These are phyloP conservation scores for Phyllosticta citribraziliensis DNA, from an alignment of 2,329 filamentous ascomycete species.

Conservation along the genomic window DNA sequence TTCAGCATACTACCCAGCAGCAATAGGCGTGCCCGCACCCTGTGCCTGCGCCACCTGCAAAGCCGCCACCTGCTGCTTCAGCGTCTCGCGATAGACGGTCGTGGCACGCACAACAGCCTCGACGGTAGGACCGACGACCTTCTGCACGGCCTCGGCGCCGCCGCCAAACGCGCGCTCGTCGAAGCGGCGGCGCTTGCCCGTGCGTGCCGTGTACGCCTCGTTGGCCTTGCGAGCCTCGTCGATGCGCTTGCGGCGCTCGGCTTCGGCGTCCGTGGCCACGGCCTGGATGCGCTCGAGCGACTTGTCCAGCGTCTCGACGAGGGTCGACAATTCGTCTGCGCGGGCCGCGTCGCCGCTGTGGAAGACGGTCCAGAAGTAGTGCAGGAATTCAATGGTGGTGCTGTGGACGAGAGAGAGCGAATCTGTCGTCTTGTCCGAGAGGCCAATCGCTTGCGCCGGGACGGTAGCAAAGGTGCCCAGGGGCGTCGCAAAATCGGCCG, in stretches of 20 bases:
- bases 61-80: slow-evolving; percentile 47
- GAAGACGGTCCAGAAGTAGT: slow-evolving; percentile 93
- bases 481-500: slow-evolving; percentile 29
- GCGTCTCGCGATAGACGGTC: slow-evolving; percentile 59
- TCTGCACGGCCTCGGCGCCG: slow-evolving; percentile 64
- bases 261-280: slow-evolving; percentile 71
- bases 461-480: slow-evolving; percentile 18
- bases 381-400: slow-evolving; percentile 90
- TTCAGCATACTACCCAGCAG: not conserved
- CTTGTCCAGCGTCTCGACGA: slow-evolving; percentile 71
- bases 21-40: not conserved
- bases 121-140: slow-evolving; percentile 65
- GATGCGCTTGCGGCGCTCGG: slow-evolving; percentile 58
- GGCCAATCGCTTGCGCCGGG: slow-evolving; percentile 19
- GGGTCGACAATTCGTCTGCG: slow-evolving; percentile 67
- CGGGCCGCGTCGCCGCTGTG: slow-evolving; percentile 77
- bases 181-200: slow-evolving; percentile 62
- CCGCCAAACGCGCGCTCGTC: slow-evolving; percentile 44
- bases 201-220: slow-evolving; percentile 58
- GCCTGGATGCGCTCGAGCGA: slow-evolving; percentile 70
- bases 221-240: slow-evolving; percentile 45
- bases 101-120: slow-evolving; percentile 61
- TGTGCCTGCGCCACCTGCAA: slow-evolving; percentile 8
- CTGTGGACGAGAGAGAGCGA: slow-evolving; percentile 70
- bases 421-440: slow-evolving; percentile 44